These are phyloP conservation scores for Gardenia jasminoides DNA, from an alignment of 257 asterid genomes.

Conservation along the genomic window DNA sequence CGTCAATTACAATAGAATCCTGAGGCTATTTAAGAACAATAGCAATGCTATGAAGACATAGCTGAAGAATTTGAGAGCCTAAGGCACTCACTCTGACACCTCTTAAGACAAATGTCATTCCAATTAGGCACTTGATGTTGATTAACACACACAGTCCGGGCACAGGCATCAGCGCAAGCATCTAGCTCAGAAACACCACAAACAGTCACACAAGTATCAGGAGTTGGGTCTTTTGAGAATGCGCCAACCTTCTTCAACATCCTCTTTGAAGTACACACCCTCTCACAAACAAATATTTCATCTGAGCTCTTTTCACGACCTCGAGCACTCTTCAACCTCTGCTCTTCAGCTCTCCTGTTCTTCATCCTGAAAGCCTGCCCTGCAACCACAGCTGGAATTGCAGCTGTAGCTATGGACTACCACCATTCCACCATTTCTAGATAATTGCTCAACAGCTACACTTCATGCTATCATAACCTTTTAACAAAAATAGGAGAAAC, in stretches of 20 bases:
- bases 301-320: conserved; percentile 86
- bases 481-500: background rate
- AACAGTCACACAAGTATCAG: conserved; percentile 87
- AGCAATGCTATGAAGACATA: conserved; percentile 12
- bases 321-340: conserved; percentile 65
- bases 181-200: conserved; percentile 97
- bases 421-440: conserved; percentile 75
- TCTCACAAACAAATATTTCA: conserved; percentile 83
- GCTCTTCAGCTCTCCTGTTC: conserved; percentile 73
- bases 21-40: background rate
- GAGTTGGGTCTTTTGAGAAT: conserved; percentile 92
- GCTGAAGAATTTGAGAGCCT: conserved; percentile 54
- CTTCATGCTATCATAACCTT: background rate
- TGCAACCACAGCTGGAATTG: conserved; percentile 73
- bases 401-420: conserved; percentile 91
- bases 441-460: background rate
- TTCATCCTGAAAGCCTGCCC: conserved; percentile 83
- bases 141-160: conserved; percentile 85
- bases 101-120: conserved; percentile 88
- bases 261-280: conserved; percentile 94
- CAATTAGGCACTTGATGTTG: conserved; percentile 97
- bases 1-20: conserved; percentile 10
- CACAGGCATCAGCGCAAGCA: conserved; percentile 97
- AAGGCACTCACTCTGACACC: conserved; percentile 95
- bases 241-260: conserved; percentile 95